These are phyloP conservation scores for Tylopilus vinaceipallidus DNA, from an alignment of 768 basidiomycete species.

Conservation along the genomic window DNA sequence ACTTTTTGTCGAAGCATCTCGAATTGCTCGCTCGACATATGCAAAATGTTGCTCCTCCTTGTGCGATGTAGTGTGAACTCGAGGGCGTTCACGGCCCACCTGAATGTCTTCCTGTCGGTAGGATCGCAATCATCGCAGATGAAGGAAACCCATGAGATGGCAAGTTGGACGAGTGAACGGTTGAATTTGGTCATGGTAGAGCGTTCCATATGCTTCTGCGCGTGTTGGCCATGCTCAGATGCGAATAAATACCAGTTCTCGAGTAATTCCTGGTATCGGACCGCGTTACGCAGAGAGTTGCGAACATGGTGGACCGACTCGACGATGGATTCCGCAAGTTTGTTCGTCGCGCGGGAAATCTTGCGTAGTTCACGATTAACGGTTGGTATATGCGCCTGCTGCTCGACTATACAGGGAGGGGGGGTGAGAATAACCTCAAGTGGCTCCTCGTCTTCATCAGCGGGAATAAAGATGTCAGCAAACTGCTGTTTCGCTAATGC, in stretches of 20 bases:
- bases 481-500: conserved; percentile 77
- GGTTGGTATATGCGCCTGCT: conserved; percentile 85
- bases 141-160: conserved; percentile 97
- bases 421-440: conserved; percentile 41
- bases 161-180: conserved; percentile 79
- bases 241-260: conserved; percentile 96
- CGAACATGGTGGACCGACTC: conserved; percentile 89
- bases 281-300: conserved; percentile 54
- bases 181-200: conserved; percentile 71
- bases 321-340: conserved; percentile 89
- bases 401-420: conserved; percentile 61
- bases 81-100: conserved; percentile 95
- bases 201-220: conserved; percentile 84
- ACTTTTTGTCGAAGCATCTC: conserved; percentile 88
- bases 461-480: conserved; percentile 55
- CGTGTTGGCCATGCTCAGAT: conserved; percentile 93
- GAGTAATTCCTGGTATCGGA: conserved; percentile 77
- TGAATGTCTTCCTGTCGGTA: conserved; percentile 92
- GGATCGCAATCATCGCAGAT: conserved; percentile 98
- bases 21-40: conserved; percentile 87
- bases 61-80: conserved; percentile 91
- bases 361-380: conserved; percentile 90
- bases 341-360: conserved; percentile 85
- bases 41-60: conserved; percentile 82
- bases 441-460: conserved; percentile 62